These are phyloP conservation scores for Saraca asoca DNA, from an alignment of 331 rosid species.

Conservation along the genomic window DNA sequence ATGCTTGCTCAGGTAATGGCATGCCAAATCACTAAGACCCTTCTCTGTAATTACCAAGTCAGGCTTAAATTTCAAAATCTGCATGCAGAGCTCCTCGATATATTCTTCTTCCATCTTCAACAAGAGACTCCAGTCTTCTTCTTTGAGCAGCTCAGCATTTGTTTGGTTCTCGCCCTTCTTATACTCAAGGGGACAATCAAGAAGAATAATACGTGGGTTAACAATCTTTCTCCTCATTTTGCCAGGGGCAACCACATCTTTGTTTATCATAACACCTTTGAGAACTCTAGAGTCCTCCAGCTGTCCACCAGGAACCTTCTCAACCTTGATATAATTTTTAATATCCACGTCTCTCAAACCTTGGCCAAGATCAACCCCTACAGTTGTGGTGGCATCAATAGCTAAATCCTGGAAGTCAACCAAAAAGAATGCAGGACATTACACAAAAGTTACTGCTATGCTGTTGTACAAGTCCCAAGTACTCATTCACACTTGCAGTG, in stretches of 20 bases:
- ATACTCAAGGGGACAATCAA: constrained; percentile 89
- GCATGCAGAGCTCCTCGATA: constrained; percentile 78
- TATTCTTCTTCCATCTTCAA: constrained; percentile 92
- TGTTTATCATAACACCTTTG: constrained; percentile 88
- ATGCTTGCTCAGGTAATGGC: constrained; percentile 85
- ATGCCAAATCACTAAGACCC: constrained; percentile 97
- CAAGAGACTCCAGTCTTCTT: constrained; percentile 90
- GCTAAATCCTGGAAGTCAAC: constrained; percentile 72
- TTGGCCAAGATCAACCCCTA: constrained; percentile 90
- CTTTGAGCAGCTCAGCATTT: constrained; percentile 85
- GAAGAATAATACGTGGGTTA: constrained; percentile 88
- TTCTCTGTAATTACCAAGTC: constrained; percentile 92
- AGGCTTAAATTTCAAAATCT: constrained; percentile 88
- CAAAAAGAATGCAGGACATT: constrained; percentile 26
- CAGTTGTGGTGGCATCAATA: constrained; percentile 87
- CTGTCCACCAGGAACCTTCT: constrained; percentile 96
- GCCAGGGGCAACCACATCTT: constrained; percentile 93
- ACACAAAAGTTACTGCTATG: constrained; percentile 5
- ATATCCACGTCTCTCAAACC: constrained; percentile 94
- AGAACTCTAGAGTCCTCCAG: constrained; percentile 86
- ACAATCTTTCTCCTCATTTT: constrained; percentile 96
- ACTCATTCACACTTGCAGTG: neutral
- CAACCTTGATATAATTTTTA: constrained; percentile 92
- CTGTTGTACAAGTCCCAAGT: neutral
- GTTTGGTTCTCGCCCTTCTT: constrained; percentile 98